Evolutionary conservation across 768 basidiomycete genomes (phyloP), one percentile per base, ranked within the genome.

Genomic region (Lentinula lateritia): DNA sequence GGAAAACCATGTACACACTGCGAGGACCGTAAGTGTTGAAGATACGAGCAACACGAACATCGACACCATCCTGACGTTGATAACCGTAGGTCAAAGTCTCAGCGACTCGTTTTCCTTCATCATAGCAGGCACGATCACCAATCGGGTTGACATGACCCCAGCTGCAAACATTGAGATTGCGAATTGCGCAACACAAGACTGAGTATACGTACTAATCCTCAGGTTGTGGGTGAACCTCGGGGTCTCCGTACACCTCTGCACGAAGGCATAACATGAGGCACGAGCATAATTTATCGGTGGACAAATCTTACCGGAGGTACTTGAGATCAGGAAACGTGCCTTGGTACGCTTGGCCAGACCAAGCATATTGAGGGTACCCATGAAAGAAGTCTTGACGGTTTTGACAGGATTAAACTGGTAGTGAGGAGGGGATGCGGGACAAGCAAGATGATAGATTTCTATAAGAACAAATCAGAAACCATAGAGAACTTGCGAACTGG

Each of bases 131-230:
- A 64, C 97, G 92, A 62, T 93, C 92, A 23, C 97, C 97, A 67
- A 95, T 97, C 46, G 95, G 95, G 80, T 99, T 99, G 70, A 99
- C 97, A 74, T 98, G 89, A 52, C 95, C 95, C 95, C 95, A 97
- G 74, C 93, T 94, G 63, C n/a, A n/a, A 39, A 42, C 5, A 41
- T 41, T 8, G 46, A 42, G 15, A 28, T 43, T 3, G 15, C 2
- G 15, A 32, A 9, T 41, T 7, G 41, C 23, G 53, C 1, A 28
- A 28, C 41, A 42, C n/a, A 34, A 15, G 28, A 9, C 48, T 4
- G 18, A 36, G 16, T 50, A 55, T 15, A 76, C 90, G 76, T 69
- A 95, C 93, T 96, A 96, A 70, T 97, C 94, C 74, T 98, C 95
- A 61, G 78, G 83, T 73, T 99, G 97, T 32, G 97, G 97, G 75